Evolutionary conservation across 2,329 filamentous ascomycete species (phyloP), one percentile per base, ranked within the genome.

Genomic region (Claviceps sp.): DNA sequence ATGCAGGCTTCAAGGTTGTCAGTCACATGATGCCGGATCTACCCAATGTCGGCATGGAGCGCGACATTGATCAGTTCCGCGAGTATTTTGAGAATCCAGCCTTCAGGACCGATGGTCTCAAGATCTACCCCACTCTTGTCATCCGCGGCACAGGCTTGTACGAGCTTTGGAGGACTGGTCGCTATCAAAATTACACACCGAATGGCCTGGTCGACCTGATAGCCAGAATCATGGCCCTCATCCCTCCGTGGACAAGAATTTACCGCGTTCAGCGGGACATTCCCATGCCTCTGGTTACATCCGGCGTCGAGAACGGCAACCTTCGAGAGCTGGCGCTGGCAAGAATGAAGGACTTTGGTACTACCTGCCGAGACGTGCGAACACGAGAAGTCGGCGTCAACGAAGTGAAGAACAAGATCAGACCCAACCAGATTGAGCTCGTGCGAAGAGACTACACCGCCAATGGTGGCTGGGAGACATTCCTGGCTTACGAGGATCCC

Each of bases 1-100:
- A 98, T 67, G 89, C 94, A 5, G 93, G 93, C 1, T 98, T 95
- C 78, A 98, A 98, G 68, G 93, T 98, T 1, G 93, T 98, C 56
- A 95, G 88, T 59, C 93, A 98, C 70, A 98, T 98, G 93, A 98
- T 98, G 93, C 93, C 93, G 1, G 93, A 98, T 65, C 71, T 98
- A 47, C 93, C 93, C 3, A 98, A 98, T 61, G 93, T 98, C 2
- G 93, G 93, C 52, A 95, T 97, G 87, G 94, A 98, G 70, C 85
- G 93, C 61, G 93, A 98, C 65, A 75, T 98, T 44, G 90, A 95
- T 63, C 93, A 98, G 61, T 98, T 98, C 69, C 80, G 88, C 57
- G 94, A 98, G 65, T 98, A 98, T 67, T 98, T 98, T 62, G 89
- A 95, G 65, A 97, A 89, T 65, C 93, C 93, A 1, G 89, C 83